Conservation (phyloP, 1,139 yeast species). For the Candida anutae region DNA sequence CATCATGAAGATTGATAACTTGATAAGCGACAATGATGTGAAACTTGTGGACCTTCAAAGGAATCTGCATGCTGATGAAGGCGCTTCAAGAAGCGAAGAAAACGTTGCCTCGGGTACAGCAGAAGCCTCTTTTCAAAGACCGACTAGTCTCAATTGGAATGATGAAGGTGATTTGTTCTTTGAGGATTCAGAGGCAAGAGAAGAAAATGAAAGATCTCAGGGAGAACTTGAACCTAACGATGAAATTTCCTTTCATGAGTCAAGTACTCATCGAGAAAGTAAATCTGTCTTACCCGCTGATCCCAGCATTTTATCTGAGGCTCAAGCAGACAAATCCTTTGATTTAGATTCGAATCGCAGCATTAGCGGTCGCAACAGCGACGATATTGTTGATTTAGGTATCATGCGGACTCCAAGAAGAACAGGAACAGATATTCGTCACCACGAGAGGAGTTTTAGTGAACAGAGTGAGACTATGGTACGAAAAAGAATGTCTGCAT, state of each 20-base stretch:
- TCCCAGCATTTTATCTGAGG: conserved; percentile 6
- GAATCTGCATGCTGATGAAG: neutral
- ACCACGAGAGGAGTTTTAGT: conserved; percentile 5
- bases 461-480: conserved; percentile 4
- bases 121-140: conserved; percentile 34
- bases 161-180: conserved; percentile 27
- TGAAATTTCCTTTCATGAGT: neutral
- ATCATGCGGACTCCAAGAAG: conserved; percentile 38
- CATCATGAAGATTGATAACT: conserved; percentile 30
- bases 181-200: conserved; percentile 15
- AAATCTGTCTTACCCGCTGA: conserved; percentile 12
- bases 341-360: conserved; percentile 34
- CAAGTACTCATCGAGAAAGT: conserved; percentile 15
- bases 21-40: conserved; percentile 20
- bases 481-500: conserved; percentile 17
- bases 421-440: too few species aligned
- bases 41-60: neutral
- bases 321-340: conserved; percentile 12
- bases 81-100: neutral
- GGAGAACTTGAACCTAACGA: conserved; percentile 3
- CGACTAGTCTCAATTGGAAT: conserved; percentile 39
- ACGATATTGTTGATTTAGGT: conserved; percentile 39
- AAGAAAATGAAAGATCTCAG: conserved; percentile 4
- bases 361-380: conserved; percentile 33
- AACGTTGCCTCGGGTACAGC: conserved; percentile 1